Evolutionary conservation across 2,329 filamentous ascomycete genomes (phyloP).

Genomic region (Beauveria asiatica): DNA sequence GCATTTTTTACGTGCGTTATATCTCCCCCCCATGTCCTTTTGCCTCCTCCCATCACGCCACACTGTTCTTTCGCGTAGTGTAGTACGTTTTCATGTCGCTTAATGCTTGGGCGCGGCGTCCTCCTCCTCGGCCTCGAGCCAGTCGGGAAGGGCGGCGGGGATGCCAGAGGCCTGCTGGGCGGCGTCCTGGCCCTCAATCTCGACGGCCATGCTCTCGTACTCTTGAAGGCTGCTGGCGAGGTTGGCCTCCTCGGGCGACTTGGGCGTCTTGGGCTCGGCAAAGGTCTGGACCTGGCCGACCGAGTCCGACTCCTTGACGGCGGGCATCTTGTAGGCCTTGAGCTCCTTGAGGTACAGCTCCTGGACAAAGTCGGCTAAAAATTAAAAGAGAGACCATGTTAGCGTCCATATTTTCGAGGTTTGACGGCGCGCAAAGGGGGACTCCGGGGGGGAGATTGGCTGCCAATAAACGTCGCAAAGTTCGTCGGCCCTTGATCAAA

Average conservation of each 20-base stretch:
- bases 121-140: constrained; percentile 76
- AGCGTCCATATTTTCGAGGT: background rate
- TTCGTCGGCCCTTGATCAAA: background rate
- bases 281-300: constrained; percentile 91
- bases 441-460: background rate
- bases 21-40: no score
- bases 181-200: constrained; percentile 80
- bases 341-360: constrained; percentile 96
- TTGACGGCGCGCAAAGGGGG: no score
- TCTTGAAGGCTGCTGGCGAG: constrained; percentile 85
- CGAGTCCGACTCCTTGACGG: constrained; percentile 77
- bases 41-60: background rate
- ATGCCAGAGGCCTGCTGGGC: constrained; percentile 49
- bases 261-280: constrained; percentile 66
- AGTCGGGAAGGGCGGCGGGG: constrained; percentile 54
- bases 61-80: background rate
- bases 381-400: background rate
- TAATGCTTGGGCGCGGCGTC: constrained; percentile 48
- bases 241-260: constrained; percentile 88
- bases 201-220: constrained; percentile 89
- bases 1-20: no score
- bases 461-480: no score
- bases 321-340: constrained; percentile 83
- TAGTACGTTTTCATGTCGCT: constrained; percentile 11
- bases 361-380: constrained; percentile 87